Evolutionary conservation across 106 monocot species (phyloP), one percentile per base, ranked within the genome.

Genomic region (Xerophyta viscosa): DNA sequence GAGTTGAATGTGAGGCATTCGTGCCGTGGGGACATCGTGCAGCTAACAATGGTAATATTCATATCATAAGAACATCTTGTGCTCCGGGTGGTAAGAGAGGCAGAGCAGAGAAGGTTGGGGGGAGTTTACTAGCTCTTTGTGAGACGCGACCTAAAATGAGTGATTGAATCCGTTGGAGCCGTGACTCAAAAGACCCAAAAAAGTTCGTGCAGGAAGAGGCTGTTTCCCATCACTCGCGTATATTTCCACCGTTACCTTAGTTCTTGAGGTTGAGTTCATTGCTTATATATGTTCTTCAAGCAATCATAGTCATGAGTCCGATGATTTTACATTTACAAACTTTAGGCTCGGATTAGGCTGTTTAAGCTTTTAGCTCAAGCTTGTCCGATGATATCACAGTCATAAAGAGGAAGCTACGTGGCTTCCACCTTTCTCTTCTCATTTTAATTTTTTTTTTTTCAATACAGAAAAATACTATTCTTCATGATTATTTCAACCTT

Each of bases 101-200:
- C 31, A 69, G 27, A 11, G 68, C 67, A 1, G 76, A 71, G 61
- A 98, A 89, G 69, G 65, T 82, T 5, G n/a, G n/a, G 85, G 96
- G 6, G 85, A 89, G 55, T 98, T 98, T 57, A 74, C 78, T 19
- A 89, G 96, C 6, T 66, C 8, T 89, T 98, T 58, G 96, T 2
- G 96, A 96, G 77, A 60, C 72, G n/a, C n/a, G n/a, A 4, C 96
- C 89, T 15, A 89, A 96, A 47, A 82, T 96, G 81, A 96, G 88
- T 6, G 89, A 89, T n/a, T n/a, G n/a, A 66, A 65, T 82, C 37
- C 59, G 48, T 15, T 90, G 80, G 74, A 49, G 2, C 2, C 60
- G 54, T 20, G 77, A 81, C 50, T 71, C 71, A 19, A 52, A 26
- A 23, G 71, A 84, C 41, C 60, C 84, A 0, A 81, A 68, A 67